Conservation (phyloP, 1,139 yeast genomes). For the Tardiomyces blankii region DNA sequence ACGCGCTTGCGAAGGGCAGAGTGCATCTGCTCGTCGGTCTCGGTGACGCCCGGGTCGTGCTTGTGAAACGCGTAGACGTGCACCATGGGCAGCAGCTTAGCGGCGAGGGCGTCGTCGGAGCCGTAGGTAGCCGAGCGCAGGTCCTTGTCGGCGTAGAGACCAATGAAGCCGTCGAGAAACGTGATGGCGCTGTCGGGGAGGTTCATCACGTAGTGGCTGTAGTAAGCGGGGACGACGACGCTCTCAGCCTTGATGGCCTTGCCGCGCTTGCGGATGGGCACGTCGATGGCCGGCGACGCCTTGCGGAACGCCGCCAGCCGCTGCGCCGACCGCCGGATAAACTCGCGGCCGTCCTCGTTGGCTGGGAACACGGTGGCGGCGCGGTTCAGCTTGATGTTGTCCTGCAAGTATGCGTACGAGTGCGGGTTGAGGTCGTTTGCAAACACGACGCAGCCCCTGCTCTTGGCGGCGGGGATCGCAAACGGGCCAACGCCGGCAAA, state of each 20-base stretch:
- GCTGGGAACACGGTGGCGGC: slow-evolving; percentile 46
- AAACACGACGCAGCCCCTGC: slow-evolving; percentile 62
- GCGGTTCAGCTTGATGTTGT: slow-evolving; percentile 57
- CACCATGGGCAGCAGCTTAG: slow-evolving; percentile 50
- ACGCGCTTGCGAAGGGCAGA: slow-evolving; percentile 52
- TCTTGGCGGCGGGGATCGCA: slow-evolving; percentile 92
- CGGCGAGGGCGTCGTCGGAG: slow-evolving; percentile 13
- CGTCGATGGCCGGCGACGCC: slow-evolving; percentile 14
- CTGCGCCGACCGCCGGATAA: slow-evolving; percentile 51
- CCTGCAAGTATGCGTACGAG: slow-evolving; percentile 55
- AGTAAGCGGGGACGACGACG: slow-evolving; percentile 43
- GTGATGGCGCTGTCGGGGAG: slow-evolving; percentile 87
- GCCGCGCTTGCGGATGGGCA: slow-evolving; percentile 13
- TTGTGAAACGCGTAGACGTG: slow-evolving; percentile 94
- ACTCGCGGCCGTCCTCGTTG: slow-evolving; percentile 75
- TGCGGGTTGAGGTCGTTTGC: slow-evolving; percentile 95
- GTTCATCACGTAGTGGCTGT: slow-evolving; percentile 83
- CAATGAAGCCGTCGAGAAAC: slow-evolving; percentile 68
- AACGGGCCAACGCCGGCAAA: slow-evolving; percentile 99
- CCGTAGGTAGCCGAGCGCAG: slow-evolving; percentile 21
- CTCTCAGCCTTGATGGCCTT: slow-evolving; percentile 12
- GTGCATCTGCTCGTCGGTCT: slow-evolving; percentile 52
- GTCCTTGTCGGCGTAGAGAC: slow-evolving; percentile 43
- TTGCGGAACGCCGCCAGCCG: slow-evolving; percentile 31
- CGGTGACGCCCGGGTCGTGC: slow-evolving; percentile 63